Evolutionary conservation across 192 early-diverging fungal genomes (phyloP).

Genomic region (Kickxella alabastrina): DNA sequence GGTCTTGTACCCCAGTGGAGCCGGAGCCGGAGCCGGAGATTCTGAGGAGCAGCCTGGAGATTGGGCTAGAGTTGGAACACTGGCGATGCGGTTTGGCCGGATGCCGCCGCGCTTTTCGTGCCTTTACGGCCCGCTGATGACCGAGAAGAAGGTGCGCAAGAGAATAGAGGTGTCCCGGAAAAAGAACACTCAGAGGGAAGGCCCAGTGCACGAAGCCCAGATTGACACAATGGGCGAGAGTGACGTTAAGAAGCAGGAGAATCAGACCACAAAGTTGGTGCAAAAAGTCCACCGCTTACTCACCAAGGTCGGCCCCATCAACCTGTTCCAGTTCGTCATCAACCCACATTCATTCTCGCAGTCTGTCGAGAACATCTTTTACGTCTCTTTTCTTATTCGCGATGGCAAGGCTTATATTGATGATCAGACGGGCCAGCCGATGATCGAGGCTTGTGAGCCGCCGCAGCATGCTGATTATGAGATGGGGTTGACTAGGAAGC

Average conservation of each 20-base stretch:
- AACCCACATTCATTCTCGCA: constrained; percentile 91
- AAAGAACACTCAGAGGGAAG: not conserved
- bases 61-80: constrained; percentile 60
- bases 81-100: constrained; percentile 53
- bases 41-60: constrained; percentile 50
- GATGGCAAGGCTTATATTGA: constrained; percentile 78
- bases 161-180: constrained; percentile 2
- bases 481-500: constrained; percentile 65
- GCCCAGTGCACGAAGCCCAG: constrained; percentile 16
- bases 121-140: constrained; percentile 59
- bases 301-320: constrained; percentile 54
- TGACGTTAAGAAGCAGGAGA: constrained; percentile 76
- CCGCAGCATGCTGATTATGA: constrained; percentile 69
- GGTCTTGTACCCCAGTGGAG: constrained; percentile 42
- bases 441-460: constrained; percentile 58
- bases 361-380: constrained; percentile 96
- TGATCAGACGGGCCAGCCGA: constrained; percentile 65
- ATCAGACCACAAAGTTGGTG: constrained; percentile 86
- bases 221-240: constrained; percentile 59
- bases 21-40: constrained; percentile 8
- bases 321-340: constrained; percentile 81
- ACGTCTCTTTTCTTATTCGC: constrained; percentile 90
- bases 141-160: constrained; percentile 21
- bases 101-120: constrained; percentile 70
- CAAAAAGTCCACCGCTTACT: constrained; percentile 61